Percentiles rank a stretch among this genome's conserved stretches.
phyloP scores from a whole-genome alignment of 805 yeast genomes.

The Pichia sporocuriosa region DNA sequence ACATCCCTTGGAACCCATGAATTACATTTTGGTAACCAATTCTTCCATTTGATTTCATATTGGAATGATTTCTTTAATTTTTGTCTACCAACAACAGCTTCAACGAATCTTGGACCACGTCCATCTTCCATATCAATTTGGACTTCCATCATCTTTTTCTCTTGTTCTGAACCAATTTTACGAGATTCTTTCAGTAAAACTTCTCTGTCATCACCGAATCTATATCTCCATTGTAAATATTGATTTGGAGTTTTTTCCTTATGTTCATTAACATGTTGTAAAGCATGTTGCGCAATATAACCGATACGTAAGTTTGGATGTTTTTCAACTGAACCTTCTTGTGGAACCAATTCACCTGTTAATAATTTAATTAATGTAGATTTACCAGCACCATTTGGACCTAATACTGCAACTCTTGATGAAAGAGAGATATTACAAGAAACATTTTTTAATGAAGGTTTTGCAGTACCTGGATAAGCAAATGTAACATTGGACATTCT shows the following conservation, averaged over 20 bases:
- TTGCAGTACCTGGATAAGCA: slow-evolving; percentile 80
- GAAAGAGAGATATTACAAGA: slow-evolving; percentile 89
- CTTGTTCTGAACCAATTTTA: slow-evolving; percentile 66
- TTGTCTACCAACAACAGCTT: slow-evolving; percentile 96
- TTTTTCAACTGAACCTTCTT: slow-evolving; percentile 86
- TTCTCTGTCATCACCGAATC: slow-evolving; percentile 97
- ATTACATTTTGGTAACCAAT: slow-evolving; percentile 87
- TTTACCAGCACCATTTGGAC: slow-evolving; percentile 99
- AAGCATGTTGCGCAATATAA: slow-evolving; percentile 97
- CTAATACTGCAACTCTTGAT: slow-evolving; percentile 94
- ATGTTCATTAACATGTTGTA: slow-evolving; percentile 95
- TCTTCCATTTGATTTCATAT: slow-evolving; percentile 92
- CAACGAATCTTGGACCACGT: slow-evolving; percentile 74
- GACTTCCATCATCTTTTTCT: slow-evolving; percentile 68
- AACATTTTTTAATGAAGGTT: slow-evolving; percentile 72
- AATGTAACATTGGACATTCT: slow-evolving; percentile 74
- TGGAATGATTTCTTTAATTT: slow-evolving; percentile 94
- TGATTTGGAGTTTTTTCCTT: slow-evolving; percentile 97
- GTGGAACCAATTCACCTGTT: slow-evolving; percentile 87
- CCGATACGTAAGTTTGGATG: slow-evolving; percentile 98
- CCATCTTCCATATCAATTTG: slow-evolving; percentile 81
- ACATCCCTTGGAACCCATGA: slow-evolving; percentile 87
- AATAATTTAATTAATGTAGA: slow-evolving; percentile 89
- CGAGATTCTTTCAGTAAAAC: slow-evolving; percentile 89
- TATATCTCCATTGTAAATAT: slow-evolving; percentile 96